Base-by-base conservation (phyloP, 1,139 yeast species). In the Suzukiozyma palmioleophila region DNA sequence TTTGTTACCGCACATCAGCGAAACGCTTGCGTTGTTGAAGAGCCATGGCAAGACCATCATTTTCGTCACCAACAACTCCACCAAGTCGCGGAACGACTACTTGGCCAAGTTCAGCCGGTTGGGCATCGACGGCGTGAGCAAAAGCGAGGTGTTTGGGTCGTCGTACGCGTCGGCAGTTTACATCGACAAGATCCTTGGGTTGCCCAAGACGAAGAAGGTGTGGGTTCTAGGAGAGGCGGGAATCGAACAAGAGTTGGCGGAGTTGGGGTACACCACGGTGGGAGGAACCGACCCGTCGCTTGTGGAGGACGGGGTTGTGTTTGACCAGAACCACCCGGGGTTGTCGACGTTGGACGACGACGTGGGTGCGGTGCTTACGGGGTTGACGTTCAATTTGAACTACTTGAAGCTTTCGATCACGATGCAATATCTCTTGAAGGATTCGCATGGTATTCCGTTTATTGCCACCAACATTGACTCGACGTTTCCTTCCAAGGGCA, bases 381-480 rank as follows among this genome's bases (percentile, higher is more conserved):
- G 98, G 2, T 69, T 92, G 43, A 90, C 89, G 46, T 67, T 81
- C 22, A 76, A 77, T 38, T 60, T 90, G 48, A 89, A 86, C 60
- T 92, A 92, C 59, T 79, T 84, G 55, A 85, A 88, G 60, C 66
- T 89, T 39, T 84, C 96, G 2, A 69, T 81, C 26, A 87, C 97
- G 3, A 72, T 90, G 67, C 89, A 87, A 53, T 90, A 92, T 53
- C 69, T 92, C 39, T 52, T 70, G 41, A 63, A 69, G 42, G 76
- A 75, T 47, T 73, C 84, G 48, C 81, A 83, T 38, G 69, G 77
- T 2, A 71, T 88, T 5, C 77, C 84, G 29, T 92, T 89, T 59
- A 72, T 94, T 48, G 97, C 97, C 24, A 92, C 98, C n/a, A 92
- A 92, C 59, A 84, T 85, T 36, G 98, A 92, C 59, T 84, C 96